Conservation (phyloP, 1,139 yeast genomes). For the Sugiyamaella xylanicola region DNA sequence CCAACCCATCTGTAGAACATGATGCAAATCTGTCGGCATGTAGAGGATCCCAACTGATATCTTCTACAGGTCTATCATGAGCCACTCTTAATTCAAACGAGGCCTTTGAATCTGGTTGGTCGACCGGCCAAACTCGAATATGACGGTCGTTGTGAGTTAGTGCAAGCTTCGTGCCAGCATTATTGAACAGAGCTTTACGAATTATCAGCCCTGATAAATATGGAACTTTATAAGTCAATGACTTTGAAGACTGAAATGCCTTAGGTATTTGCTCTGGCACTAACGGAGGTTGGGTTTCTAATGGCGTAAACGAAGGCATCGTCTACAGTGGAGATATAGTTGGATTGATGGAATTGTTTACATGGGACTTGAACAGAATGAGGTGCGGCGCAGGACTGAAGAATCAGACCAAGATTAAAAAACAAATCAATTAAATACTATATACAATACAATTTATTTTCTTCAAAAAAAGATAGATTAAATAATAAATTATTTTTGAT, state of each 20-base stretch:
- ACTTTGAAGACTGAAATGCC: constrained; percentile 6
- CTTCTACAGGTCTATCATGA: constrained; percentile 52
- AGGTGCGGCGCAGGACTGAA: too few species aligned
- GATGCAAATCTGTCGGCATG: constrained; percentile 58
- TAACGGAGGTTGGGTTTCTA: constrained; percentile 11
- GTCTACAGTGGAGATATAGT: too few species aligned
- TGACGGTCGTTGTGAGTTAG: constrained; percentile 34
- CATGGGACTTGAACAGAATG: too few species aligned
- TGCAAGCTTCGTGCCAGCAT: constrained; percentile 36
- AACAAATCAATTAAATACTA: not conserved
- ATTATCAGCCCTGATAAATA: constrained; percentile 23
- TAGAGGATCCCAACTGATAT: constrained; percentile 63
- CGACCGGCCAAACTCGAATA: constrained; percentile 36
- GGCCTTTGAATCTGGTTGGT: constrained; percentile 32
- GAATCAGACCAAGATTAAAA: too few species aligned
- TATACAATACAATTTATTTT: too few species aligned
- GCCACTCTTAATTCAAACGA: constrained; percentile 30
- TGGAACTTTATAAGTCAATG: constrained; percentile 21
- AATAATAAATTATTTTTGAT: constrained; percentile 21
- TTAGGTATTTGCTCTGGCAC: constrained; percentile 9
- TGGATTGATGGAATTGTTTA: too few species aligned
- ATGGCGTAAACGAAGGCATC: not conserved
- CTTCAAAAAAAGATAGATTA: not conserved
- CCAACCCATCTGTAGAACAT: constrained; percentile 55
- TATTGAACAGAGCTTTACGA: constrained; percentile 36